Conservation (phyloP, 139 green algal genomes). For the Chlamydomonas applanata region DNA sequence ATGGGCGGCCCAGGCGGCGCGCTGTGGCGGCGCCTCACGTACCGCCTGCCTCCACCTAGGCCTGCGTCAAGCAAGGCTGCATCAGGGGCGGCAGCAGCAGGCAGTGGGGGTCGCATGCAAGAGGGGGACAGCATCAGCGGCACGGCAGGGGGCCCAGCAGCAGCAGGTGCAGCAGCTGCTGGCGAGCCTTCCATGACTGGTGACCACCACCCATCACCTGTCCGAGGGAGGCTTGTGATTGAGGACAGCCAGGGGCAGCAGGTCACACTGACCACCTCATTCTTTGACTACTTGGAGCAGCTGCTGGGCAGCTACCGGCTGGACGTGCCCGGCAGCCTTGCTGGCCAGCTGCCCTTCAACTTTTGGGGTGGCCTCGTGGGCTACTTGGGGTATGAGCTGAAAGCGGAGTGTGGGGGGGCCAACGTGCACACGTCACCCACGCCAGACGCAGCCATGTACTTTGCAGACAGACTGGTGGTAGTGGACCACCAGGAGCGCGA, state of each 20-base stretch:
- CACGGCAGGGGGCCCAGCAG: no score
- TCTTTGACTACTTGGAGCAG: conserved; percentile 54
- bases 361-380: conserved; percentile 93
- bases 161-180: not conserved
- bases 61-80: no score
- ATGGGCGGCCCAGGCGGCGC: conserved; percentile 81
- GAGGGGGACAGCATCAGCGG: no score
- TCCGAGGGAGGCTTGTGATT: conserved; percentile 6
- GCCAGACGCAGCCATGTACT: conserved; percentile 86
- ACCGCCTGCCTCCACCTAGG: conserved; percentile 45
- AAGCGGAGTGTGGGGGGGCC: conserved; percentile 69
- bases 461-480: conserved; percentile 86
- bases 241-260: not conserved
- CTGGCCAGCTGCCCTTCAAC: conserved; percentile 83
- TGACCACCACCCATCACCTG: not conserved
- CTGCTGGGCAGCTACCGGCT: conserved; percentile 31
- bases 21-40: conserved; percentile 78
- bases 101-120: no score
- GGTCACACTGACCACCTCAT: not conserved
- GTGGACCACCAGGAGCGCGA: conserved; percentile 76
- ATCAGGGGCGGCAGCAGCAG: not conserved
- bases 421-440: conserved; percentile 39
- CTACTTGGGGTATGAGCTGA: conserved; percentile 97
- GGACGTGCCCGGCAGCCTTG: conserved; percentile 6
- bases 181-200: not conserved